Base-by-base conservation (phyloP, 371 early-diverging fungal species). In the Mortierella sp. region DNA sequence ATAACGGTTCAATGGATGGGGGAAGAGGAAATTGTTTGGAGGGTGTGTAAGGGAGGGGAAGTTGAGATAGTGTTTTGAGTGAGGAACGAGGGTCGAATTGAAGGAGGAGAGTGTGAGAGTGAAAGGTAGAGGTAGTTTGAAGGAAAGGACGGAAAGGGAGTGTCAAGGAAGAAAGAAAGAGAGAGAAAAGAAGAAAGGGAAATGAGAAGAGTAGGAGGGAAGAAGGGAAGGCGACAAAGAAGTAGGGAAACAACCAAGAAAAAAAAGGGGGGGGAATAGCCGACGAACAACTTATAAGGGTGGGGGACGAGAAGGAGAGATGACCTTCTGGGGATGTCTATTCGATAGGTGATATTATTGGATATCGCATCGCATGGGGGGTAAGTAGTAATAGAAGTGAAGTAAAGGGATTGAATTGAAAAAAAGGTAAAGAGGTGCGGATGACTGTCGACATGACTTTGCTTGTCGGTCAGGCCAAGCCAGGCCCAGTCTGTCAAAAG, bases 61-160 rank as follows among this genome's bases (percentile, higher is more conserved):
- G 45, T 40, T 13, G 6, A 34, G 22, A 26, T 40, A 79, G 78
- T 63, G 37, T 34, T 58, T 16, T 29, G 3, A 22, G 45, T 19
- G 29, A 43, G 24, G 40, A 39, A 58, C n/a, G 37, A 55, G 53
- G 43, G 40, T 24, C 37, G 34, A 53, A 40, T 39, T 22, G 52
- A n/a, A 39, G 39, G 55, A 55, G 39, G 26, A 34, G 22, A 40
- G 66, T 41, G n/a, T 41, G 68, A 40, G 41, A 53, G 68, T 4
- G 24, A 22, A 43, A 48, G 68, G 52, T 75, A 75, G 52, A 74
- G 77, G 31, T 73, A 44, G 58, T 80, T 70, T 71, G 64, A 64
- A 44, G 64, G 64, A 68, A 63, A 52, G 47, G 71, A 39, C 45
- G 43, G 24, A 10, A 44, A 63, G 34, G 45, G 55, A n/a, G 43